These are phyloP conservation scores for Pseudopyrenochaeta lycopersici DNA, from an alignment of 2,329 filamentous ascomycete species.

Conservation along the genomic window DNA sequence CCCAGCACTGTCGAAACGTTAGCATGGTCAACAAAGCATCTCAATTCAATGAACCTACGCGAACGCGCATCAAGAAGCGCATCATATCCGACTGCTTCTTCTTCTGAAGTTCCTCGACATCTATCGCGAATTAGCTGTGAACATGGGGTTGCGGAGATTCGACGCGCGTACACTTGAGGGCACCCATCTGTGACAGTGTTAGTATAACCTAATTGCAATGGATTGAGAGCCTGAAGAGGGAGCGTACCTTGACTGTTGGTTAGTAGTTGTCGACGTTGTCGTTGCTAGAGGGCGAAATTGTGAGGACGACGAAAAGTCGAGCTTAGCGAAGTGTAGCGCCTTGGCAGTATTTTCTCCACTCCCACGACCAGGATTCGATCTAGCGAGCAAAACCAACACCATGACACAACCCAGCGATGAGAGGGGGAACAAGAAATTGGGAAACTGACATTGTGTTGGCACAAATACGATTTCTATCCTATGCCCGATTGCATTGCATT, in stretches of 20 bases:
- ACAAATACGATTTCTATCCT: too few species aligned
- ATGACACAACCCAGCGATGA: neutral
- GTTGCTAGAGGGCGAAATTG: constrained; percentile 23
- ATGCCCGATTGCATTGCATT: too few species aligned
- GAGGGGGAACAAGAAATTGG: too few species aligned
- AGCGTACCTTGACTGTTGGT: constrained; percentile 49
- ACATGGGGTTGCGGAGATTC: constrained; percentile 3
- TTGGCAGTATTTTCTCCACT: neutral
- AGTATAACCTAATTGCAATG: constrained; percentile 20
- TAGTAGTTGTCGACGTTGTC: constrained; percentile 43
- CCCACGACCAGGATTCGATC: neutral
- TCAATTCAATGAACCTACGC: constrained; percentile 55
- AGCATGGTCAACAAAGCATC: constrained; percentile 28
- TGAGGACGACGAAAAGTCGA: constrained; percentile 31
- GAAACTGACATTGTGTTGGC: neutral
- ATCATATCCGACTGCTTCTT: constrained; percentile 99
- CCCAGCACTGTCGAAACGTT: constrained; percentile 76
- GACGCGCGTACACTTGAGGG: constrained; percentile 78
- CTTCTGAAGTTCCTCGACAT: constrained; percentile 99
- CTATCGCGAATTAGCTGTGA: constrained; percentile 52
- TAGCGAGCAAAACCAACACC: neutral
- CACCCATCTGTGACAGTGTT: constrained; percentile 79
- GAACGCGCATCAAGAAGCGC: constrained; percentile 92
- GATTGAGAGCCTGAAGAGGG: neutral
- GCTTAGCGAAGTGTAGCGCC: constrained; percentile 3